Percentiles rank a stretch among this genome's conserved stretches.
Evolutionary conservation across 495 filamentous ascomycete genomes (phyloP).

Genomic region (Penicillium coffeae): DNA sequence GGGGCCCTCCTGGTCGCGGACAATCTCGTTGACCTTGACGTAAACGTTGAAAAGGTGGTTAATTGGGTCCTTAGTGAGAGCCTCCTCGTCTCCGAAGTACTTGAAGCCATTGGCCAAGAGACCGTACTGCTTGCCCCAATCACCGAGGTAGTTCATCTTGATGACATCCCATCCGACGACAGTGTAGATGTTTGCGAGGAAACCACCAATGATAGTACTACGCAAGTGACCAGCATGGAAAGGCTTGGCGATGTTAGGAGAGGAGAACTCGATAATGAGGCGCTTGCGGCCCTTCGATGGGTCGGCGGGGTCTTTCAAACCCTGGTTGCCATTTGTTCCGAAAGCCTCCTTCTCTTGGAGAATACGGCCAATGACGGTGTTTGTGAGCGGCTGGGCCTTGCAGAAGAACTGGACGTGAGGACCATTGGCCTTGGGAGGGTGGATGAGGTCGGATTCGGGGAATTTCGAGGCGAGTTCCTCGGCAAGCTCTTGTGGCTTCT

Average conservation of each 20-base stretch:
- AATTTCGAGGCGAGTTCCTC: constrained; percentile 72
- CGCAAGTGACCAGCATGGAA: constrained; percentile 72
- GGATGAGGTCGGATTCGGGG: constrained; percentile 71
- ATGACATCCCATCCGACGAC: constrained; percentile 69
- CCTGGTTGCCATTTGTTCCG: constrained; percentile 62
- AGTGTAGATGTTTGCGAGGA: constrained; percentile 64
- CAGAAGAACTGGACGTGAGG: constrained; percentile 82
- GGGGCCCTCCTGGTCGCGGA: constrained; percentile 48
- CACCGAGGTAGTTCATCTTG: constrained; percentile 72
- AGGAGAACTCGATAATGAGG: constrained; percentile 69
- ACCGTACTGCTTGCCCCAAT: constrained; percentile 76
- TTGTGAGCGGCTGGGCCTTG: constrained; percentile 54
- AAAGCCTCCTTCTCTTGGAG: constrained; percentile 57
- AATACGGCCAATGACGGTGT: constrained; percentile 61
- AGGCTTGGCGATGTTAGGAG: constrained; percentile 72
- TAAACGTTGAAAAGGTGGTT: constrained; percentile 69
- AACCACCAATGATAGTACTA: constrained; percentile 73
- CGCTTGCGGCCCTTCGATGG: constrained; percentile 68
- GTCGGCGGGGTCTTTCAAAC: constrained; percentile 64
- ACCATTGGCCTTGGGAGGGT: constrained; percentile 58
- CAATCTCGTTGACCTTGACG: constrained; percentile 57
- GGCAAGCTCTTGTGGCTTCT: constrained; percentile 70
- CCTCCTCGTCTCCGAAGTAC: constrained; percentile 59
- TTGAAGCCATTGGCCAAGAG: constrained; percentile 65
- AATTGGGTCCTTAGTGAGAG: constrained; percentile 58